Conservation (phyloP, 257 asterid species). For the Galeopsis tetrahit region DNA sequence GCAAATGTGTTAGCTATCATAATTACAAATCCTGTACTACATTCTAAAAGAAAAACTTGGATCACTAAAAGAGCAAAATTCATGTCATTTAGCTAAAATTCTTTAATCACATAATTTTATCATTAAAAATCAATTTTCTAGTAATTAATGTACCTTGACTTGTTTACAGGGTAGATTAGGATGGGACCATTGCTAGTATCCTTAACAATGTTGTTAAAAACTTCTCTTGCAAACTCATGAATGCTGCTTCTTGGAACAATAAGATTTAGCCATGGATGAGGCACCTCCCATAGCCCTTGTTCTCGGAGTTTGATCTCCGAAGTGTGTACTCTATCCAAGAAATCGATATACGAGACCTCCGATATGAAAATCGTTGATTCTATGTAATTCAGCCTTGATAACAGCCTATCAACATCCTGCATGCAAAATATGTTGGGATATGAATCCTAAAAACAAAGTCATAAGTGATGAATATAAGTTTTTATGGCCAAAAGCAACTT, state of each 20-base stretch:
- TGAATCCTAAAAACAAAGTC: too few species aligned
- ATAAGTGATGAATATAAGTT: too few species aligned
- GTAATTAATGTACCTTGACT: constrained; percentile 56
- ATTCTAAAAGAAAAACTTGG: too few species aligned
- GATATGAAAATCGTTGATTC: constrained; percentile 62
- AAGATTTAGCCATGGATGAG: constrained; percentile 90
- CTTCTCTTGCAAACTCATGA: constrained; percentile 60
- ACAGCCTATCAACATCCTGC: constrained; percentile 61
- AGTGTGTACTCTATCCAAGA: constrained; percentile 70
- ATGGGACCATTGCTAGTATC: constrained; percentile 84
- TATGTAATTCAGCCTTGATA: constrained; percentile 57
- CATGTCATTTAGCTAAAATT: too few species aligned
- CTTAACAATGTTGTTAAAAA: constrained; percentile 65
- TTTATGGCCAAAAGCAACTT: too few species aligned
- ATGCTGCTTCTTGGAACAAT: constrained; percentile 71
- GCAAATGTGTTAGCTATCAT: background rate
- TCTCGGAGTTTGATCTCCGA: constrained; percentile 63
- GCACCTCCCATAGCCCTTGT: constrained; percentile 81
- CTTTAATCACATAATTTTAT: too few species aligned
- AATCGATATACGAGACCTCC: constrained; percentile 67
- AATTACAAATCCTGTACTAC: too few species aligned
- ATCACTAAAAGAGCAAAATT: too few species aligned
- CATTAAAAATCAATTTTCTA: too few species aligned
- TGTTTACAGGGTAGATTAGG: constrained; percentile 77
- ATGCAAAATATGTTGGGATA: background rate